A percentile compares a stretch with the other conserved stretches of the same genome.
These are phyloP conservation scores for Fusarium sp. DNA, from an alignment of 2,329 filamentous ascomycete genomes.

Conservation along the genomic window DNA sequence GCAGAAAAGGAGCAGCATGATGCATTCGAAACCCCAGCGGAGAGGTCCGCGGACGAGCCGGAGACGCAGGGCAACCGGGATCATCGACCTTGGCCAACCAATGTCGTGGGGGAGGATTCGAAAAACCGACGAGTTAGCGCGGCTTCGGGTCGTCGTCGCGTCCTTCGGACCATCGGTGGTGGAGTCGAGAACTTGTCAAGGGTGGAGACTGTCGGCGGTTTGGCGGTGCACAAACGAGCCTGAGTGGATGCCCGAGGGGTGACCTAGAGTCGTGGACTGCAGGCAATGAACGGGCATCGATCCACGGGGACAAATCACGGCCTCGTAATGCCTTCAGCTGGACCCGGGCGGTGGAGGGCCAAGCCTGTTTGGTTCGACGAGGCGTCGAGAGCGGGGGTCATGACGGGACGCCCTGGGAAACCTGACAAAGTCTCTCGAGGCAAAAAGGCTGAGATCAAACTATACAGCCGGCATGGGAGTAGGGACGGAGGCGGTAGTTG, in stretches of 20 bases:
- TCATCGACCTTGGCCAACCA: conserved; percentile 28
- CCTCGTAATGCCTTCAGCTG: neutral
- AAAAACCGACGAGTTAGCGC: conserved; percentile 34
- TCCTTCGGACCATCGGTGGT: conserved; percentile 45
- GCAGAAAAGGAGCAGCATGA: conserved; percentile 3
- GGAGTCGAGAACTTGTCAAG: conserved; percentile 30
- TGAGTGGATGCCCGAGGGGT: conserved; percentile 22
- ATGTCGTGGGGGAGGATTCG: conserved; percentile 26
- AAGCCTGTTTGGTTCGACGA: conserved; percentile 16
- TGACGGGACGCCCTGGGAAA: neutral
- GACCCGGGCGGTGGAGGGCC: conserved; percentile 10
- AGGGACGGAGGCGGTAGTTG: conserved; percentile 10
- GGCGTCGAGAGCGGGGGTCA: conserved; percentile 8
- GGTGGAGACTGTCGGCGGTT: conserved; percentile 36
- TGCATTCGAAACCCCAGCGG: conserved; percentile 36
- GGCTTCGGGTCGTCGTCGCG: conserved; percentile 45
- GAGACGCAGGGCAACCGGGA: conserved; percentile 12
- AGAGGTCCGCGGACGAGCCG: conserved; percentile 9
- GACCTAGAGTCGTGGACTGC: conserved; percentile 24
- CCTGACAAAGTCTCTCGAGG: neutral
- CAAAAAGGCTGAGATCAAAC: conserved; percentile 15
- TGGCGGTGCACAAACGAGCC: conserved; percentile 18
- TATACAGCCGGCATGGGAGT: conserved; percentile 10
- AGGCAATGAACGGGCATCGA: conserved; percentile 25
- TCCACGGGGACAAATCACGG: conserved; percentile 35